Percentiles rank a stretch among this genome's conserved stretches.
Evolutionary conservation across 176 grass and related monocot genomes (phyloP).

Genomic region (Microstegium vimineum): DNA sequence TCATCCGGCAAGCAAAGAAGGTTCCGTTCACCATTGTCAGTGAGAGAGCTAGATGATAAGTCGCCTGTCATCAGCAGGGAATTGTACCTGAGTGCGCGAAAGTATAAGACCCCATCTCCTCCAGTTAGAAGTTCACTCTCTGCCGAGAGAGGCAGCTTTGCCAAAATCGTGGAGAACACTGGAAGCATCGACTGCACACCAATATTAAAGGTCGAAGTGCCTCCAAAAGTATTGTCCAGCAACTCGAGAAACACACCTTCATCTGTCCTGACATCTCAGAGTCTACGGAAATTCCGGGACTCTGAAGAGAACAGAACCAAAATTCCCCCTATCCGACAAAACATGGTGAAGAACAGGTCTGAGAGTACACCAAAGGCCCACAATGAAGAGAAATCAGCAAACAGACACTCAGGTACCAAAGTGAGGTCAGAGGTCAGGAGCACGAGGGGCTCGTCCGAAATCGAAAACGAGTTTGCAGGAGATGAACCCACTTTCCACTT

Average conservation of each 20-base stretch:
- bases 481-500: conserved; percentile 31
- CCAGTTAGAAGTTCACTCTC: conserved; percentile 55
- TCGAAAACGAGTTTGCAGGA: conserved; percentile 45
- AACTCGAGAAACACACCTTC: conserved; percentile 26
- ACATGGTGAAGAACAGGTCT: conserved; percentile 31
- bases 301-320: conserved; percentile 54
- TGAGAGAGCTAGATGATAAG: conserved; percentile 45
- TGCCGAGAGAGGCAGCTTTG: conserved; percentile 34
- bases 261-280: conserved; percentile 44
- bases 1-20: conserved; percentile 70
- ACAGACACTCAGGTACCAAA: background rate
- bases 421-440: conserved; percentile 20
- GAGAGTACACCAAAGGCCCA: conserved; percentile 24
- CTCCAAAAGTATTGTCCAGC: conserved; percentile 20
- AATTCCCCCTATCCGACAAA: conserved; percentile 21
- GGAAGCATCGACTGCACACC: conserved; percentile 42
- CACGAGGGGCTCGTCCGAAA: conserved; percentile 30
- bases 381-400: conserved; percentile 17
- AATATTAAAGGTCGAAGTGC: conserved; percentile 25
- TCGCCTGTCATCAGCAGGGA: conserved; percentile 46
- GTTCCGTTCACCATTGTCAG: conserved; percentile 47
- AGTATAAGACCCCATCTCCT: conserved; percentile 57
- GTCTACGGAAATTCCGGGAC: conserved; percentile 44
- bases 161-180: conserved; percentile 33
- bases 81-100: conserved; percentile 33